Percentiles rank a stretch among this genome's conserved stretches.
Evolutionary conservation across 495 filamentous ascomycete species (phyloP).

Genomic region (Aspergillus nidulans): DNA sequence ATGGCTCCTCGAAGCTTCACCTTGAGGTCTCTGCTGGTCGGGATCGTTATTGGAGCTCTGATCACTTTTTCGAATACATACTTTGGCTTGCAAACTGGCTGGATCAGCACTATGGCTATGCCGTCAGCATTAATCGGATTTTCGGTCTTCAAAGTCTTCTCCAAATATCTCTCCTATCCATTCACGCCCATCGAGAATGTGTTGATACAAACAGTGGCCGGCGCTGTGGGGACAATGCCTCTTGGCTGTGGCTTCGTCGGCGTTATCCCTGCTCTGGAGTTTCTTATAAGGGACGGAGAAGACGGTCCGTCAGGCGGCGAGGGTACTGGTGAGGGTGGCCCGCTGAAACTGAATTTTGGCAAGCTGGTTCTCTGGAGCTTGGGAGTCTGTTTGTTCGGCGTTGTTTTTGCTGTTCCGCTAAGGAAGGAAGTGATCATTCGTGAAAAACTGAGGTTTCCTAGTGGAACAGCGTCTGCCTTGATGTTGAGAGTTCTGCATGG

Average conservation of each 20-base stretch:
- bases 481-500: conserved; percentile 89
- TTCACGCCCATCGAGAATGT: conserved; percentile 97
- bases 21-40: conserved; percentile 70
- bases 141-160: conserved; percentile 81
- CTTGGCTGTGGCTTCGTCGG: conserved; percentile 94
- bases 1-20: conserved; percentile 63
- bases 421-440: conserved; percentile 84
- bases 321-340: conserved; percentile 60
- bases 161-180: conserved; percentile 64
- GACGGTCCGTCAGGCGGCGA: conserved; percentile 47
- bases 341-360: conserved; percentile 63
- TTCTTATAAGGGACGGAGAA: conserved; percentile 69
- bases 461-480: conserved; percentile 89
- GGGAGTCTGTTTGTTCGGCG: conserved; percentile 91
- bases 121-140: conserved; percentile 94
- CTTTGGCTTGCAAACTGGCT: conserved; percentile 96
- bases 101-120: conserved; percentile 85
- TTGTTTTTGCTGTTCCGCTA: conserved; percentile 88
- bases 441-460: conserved; percentile 90
- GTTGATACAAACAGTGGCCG: conserved; percentile 92
- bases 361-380: conserved; percentile 85
- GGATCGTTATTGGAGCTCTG: conserved; percentile 76
- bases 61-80: conserved; percentile 97
- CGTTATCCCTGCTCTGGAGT: conserved; percentile 88
- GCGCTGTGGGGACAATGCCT: conserved; percentile 94